phyloP scores from a whole-genome alignment of 371 early-diverging fungal species.

The Actinomortierella ambigua region DNA sequence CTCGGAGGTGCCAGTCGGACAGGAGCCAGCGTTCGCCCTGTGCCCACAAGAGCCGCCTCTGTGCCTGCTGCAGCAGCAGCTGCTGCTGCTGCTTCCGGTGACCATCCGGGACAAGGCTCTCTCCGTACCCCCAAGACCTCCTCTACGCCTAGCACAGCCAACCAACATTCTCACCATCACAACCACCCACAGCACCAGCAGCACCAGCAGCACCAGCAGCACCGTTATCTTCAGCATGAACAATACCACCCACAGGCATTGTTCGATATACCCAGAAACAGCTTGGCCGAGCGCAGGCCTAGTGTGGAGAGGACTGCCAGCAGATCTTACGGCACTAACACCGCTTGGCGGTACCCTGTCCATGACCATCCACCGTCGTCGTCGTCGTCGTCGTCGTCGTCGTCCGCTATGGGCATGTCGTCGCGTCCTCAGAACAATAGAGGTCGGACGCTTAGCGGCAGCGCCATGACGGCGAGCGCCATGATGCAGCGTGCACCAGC shows the following conservation, averaged over 20 bases:
- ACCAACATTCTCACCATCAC: slow-evolving; percentile 1
- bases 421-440: slow-evolving; percentile 3
- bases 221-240: neutral
- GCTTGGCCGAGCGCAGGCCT: too few species aligned
- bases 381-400: too few species aligned
- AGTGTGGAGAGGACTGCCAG: too few species aligned
- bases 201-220: slow-evolving; percentile 10
- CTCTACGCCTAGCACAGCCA: neutral
- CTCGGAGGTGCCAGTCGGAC: slow-evolving; percentile 13
- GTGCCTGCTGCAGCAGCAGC: slow-evolving; percentile 18
- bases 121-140: slow-evolving; percentile 1
- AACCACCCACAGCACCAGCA: neutral
- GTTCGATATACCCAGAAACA: too few species aligned
- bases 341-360: too few species aligned
- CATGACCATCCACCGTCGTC: too few species aligned
- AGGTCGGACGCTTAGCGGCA: slow-evolving; percentile 23
- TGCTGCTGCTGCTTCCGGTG: slow-evolving; percentile 12
- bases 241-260: slow-evolving; percentile 8
- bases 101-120: neutral
- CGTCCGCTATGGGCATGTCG: too few species aligned
- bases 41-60: slow-evolving; percentile 29
- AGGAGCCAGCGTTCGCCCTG: slow-evolving; percentile 32
- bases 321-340: too few species aligned
- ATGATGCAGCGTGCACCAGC: slow-evolving; percentile 33
- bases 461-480: slow-evolving; percentile 12